A percentile compares a stretch with the other conserved stretches of the same genome.
These are phyloP conservation scores for Hypomyces rosellus DNA, from an alignment of 2,329 filamentous ascomycete species.

Conservation along the genomic window DNA sequence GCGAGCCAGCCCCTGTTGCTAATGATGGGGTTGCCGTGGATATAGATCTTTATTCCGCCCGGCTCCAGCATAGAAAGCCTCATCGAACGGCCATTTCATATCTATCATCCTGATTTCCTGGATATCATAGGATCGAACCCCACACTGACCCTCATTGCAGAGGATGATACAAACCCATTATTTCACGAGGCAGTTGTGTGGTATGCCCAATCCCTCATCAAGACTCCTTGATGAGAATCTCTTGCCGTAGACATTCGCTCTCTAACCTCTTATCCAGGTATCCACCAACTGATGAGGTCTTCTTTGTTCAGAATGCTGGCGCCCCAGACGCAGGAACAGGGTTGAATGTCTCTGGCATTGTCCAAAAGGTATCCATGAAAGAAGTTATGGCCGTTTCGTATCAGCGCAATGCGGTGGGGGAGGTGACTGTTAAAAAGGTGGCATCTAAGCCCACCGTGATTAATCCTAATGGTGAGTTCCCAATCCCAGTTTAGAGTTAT, in stretches of 20 bases:
- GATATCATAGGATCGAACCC: slow-evolving; percentile 40
- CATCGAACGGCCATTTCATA: slow-evolving; percentile 31
- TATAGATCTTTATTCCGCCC: slow-evolving; percentile 29
- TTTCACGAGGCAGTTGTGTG: slow-evolving; percentile 49
- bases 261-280: slow-evolving; percentile 11
- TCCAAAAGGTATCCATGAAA: slow-evolving; percentile 40
- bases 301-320: slow-evolving; percentile 46
- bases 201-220: slow-evolving; percentile 19
- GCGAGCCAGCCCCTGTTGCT: neutral
- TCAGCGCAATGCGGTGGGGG: slow-evolving; percentile 30
- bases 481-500: neutral
- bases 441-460: slow-evolving; percentile 36
- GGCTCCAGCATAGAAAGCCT: slow-evolving; percentile 34
- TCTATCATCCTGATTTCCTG: slow-evolving; percentile 43
- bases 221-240: neutral
- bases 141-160: slow-evolving; percentile 41
- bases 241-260: neutral
- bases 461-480: slow-evolving; percentile 42
- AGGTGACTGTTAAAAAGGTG: slow-evolving; percentile 37
- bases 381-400: slow-evolving; percentile 36
- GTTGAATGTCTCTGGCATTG: slow-evolving; percentile 39
- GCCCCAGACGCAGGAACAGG: slow-evolving; percentile 38
- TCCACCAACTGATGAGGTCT: slow-evolving; percentile 40
- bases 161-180: slow-evolving; percentile 34
- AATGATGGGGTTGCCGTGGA: neutral